Evolutionary conservation across 1,139 yeast species (phyloP), one percentile per base, ranked within the genome.

Genomic region (Taphrina deformans): DNA sequence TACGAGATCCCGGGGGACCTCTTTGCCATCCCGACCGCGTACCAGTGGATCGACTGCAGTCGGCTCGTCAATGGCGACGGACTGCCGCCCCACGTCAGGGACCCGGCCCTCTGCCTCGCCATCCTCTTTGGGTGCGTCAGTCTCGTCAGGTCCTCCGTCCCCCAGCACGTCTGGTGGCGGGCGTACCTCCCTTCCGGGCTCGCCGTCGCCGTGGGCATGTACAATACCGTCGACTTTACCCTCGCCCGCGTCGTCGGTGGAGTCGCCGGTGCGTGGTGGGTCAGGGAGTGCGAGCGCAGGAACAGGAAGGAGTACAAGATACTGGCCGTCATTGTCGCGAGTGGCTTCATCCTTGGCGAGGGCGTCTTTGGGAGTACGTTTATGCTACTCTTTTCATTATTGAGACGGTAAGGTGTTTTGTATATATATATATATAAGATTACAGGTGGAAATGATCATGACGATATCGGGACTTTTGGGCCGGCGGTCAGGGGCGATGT

Each of bases 31-130:
- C 99, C 99, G 2, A 93, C 99, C 0, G 97, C 98, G 0, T 84
- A 90, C 3, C 89, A 93, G 21, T 93, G 99, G 99, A 87, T 93
- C 61, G 99, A 93, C 74, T 91, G 98, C 75, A 90, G 97, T 0
- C 79, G 99, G 67, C 79, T 93, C 53, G 97, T 93, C 16, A 89
- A 95, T 0, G 99, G 99, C 0, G 83, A 87, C 66, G 97, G 96
- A 0, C 78, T 93, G 26, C 99, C 99, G 0, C 88, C 90, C 0
- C 82, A 83, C 69, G 96, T 90, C 0, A 80, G 82, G 67, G 81
- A 79, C 64, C 86, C 87, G 71, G 83, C 96, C 0, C 67, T 89
- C 0, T 71, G 79, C 0, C 84, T 91, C 72, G 97, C 91, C 0
- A 68, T 79, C 0, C 69, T 91, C 0, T 92, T 91, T 76, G 93